Evolutionary conservation across 1,139 yeast genomes (phyloP).

Genomic region (Protomyces arabidopsidicola): DNA sequence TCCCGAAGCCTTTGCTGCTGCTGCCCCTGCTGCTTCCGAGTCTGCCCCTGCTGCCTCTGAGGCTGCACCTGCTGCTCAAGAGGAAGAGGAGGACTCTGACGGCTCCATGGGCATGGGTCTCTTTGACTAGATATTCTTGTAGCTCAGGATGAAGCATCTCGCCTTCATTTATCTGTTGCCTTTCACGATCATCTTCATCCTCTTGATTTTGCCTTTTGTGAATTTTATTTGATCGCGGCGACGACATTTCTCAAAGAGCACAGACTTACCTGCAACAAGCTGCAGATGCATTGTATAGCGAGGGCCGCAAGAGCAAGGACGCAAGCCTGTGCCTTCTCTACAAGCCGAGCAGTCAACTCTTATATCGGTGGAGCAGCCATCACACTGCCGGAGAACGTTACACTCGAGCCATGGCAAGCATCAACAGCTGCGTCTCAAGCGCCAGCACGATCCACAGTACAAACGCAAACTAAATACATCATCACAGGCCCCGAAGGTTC

Average conservation of each 20-base stretch:
- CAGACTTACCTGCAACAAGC: background rate
- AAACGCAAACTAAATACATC: background rate
- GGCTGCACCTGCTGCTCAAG: conserved; percentile 45
- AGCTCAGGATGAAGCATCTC: background rate
- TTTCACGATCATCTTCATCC: background rate
- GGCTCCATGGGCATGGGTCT: conserved; percentile 98
- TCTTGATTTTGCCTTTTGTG: background rate
- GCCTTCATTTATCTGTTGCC: background rate
- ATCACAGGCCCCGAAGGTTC: conserved; percentile 16
- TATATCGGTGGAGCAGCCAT: conserved; percentile 23
- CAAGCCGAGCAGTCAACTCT: conserved; percentile 2
- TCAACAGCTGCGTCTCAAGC: background rate
- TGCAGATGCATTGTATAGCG: background rate
- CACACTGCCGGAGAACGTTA: conserved; percentile 16
- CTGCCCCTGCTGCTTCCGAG: conserved; percentile 43
- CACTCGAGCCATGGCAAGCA: background rate
- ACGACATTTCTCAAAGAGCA: background rate
- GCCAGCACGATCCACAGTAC: background rate
- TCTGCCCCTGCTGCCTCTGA: conserved; percentile 54
- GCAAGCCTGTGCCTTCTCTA: conserved; percentile 1
- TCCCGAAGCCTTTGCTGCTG: conserved; percentile 99
- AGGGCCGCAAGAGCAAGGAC: background rate
- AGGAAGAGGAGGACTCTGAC: conserved; percentile 60
- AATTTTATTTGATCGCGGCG: background rate
- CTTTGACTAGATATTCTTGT: conserved; percentile 66